A percentile compares a stretch with the other conserved stretches of the same genome.
Evolutionary conservation across 192 early-diverging fungal genomes (phyloP).

Genomic region (Spizellomyces sp.): DNA sequence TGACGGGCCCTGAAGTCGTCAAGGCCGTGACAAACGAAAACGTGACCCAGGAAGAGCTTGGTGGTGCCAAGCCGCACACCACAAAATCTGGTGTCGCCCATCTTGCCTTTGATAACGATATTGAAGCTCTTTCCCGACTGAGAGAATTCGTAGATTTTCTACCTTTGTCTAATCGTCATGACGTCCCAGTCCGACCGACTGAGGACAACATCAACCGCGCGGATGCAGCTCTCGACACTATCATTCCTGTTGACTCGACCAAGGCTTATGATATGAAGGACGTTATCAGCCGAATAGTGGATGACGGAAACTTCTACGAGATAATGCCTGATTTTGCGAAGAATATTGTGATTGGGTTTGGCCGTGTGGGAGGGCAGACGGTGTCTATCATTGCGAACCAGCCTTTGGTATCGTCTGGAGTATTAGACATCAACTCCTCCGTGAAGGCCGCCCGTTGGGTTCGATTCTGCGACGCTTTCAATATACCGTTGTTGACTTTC

Average conservation of each 20-base stretch:
- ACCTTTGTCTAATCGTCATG: slow-evolving; percentile 80
- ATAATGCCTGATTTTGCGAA: slow-evolving; percentile 88
- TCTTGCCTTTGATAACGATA: slow-evolving; percentile 89
- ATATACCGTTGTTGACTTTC: slow-evolving; percentile 89
- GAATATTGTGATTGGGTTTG: slow-evolving; percentile 92
- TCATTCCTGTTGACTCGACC: slow-evolving; percentile 88
- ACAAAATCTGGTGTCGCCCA: slow-evolving; percentile 92
- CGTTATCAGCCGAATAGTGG: slow-evolving; percentile 72
- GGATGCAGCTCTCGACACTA: slow-evolving; percentile 78
- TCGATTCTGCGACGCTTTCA: slow-evolving; percentile 95
- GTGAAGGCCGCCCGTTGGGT: slow-evolving; percentile 96
- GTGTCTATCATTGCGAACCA: slow-evolving; percentile 94
- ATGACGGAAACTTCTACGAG: slow-evolving; percentile 88
- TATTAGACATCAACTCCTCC: slow-evolving; percentile 92
- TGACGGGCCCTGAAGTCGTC: slow-evolving; percentile 96
- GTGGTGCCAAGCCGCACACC: slow-evolving; percentile 89
- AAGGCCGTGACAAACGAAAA: slow-evolving; percentile 94
- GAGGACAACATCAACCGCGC: slow-evolving; percentile 66
- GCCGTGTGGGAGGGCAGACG: slow-evolving; percentile 79
- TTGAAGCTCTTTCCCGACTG: slow-evolving; percentile 80
- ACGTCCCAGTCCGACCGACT: slow-evolving; percentile 63
- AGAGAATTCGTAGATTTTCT: slow-evolving; percentile 88
- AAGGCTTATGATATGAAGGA: slow-evolving; percentile 95
- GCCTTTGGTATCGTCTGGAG: slow-evolving; percentile 92
- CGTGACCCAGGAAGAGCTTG: slow-evolving; percentile 93